These are phyloP conservation scores for Halenospora varia DNA, from an alignment of 495 filamentous ascomycete genomes.

Conservation along the genomic window DNA sequence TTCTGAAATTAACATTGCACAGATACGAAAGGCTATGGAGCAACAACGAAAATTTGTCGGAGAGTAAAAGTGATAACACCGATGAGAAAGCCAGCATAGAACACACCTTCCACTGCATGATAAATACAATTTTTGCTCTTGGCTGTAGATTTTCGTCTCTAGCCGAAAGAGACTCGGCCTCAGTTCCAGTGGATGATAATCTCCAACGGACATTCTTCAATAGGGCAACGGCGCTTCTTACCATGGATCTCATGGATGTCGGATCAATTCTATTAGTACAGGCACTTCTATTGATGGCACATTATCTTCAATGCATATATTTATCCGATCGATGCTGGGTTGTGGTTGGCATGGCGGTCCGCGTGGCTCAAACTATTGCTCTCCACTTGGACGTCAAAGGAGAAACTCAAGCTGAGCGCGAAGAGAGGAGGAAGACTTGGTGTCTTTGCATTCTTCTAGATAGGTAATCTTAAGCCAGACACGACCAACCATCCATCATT, in stretches of 20 bases:
- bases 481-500: neutral
- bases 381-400: neutral
- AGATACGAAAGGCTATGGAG: neutral
- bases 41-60: too few relatives aligned
- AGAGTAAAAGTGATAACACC: too few relatives aligned
- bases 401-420: neutral
- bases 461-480: neutral
- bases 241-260: neutral
- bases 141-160: neutral
- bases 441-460: neutral
- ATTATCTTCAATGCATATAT: neutral
- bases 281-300: constrained; percentile 1
- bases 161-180: neutral
- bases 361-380: neutral
- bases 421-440: neutral
- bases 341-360: neutral
- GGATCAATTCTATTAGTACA: neutral
- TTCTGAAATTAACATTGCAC: too few relatives aligned
- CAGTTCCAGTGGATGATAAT: neutral
- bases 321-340: neutral
- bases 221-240: neutral
- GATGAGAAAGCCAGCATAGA: too few relatives aligned
- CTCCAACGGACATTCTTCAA: neutral
- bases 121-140: constrained; percentile 1
- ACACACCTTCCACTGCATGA: neutral